Percentiles rank a stretch among this genome's conserved stretches.
Conservation (phyloP, 2,329 filamentous ascomycete genomes). For the Scytalidium sp. region DNA sequence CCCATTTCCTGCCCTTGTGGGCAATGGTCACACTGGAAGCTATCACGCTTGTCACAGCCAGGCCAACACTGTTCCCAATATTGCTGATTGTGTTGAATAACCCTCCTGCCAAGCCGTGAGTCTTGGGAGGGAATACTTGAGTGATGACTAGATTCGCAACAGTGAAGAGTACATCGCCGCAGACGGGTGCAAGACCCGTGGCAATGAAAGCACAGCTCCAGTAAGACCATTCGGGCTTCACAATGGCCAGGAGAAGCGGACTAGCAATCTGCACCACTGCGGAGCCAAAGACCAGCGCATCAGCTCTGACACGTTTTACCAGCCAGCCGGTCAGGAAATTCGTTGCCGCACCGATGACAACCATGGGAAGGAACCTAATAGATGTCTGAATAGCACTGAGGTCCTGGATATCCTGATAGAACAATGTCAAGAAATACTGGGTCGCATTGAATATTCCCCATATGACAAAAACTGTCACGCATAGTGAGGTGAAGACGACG, state of each 20-base stretch:
- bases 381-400: constrained; percentile 18
- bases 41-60: constrained; percentile 49
- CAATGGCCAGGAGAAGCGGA: constrained; percentile 42
- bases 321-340: constrained; percentile 44
- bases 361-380: constrained; percentile 39
- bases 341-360: constrained; percentile 34
- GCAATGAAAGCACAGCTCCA: constrained; percentile 42
- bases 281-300: constrained; percentile 37
- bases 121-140: constrained; percentile 49
- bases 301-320: constrained; percentile 40
- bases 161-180: constrained; percentile 49
- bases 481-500: constrained; percentile 27
- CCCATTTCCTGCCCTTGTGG: constrained; percentile 19
- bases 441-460: constrained; percentile 29
- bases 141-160: constrained; percentile 53
- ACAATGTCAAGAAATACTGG: constrained; percentile 25
- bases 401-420: constrained; percentile 17
- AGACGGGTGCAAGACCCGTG: constrained; percentile 35
- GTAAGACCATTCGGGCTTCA: constrained; percentile 41
- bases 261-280: constrained; percentile 32
- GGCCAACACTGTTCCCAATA: constrained; percentile 50
- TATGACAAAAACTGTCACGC: constrained; percentile 28
- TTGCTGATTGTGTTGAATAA: constrained; percentile 59
- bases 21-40: constrained; percentile 41
- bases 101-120: constrained; percentile 56